Evolutionary conservation across 176 grass and related monocot genomes (phyloP).

Genomic region (Themeda triandra): DNA sequence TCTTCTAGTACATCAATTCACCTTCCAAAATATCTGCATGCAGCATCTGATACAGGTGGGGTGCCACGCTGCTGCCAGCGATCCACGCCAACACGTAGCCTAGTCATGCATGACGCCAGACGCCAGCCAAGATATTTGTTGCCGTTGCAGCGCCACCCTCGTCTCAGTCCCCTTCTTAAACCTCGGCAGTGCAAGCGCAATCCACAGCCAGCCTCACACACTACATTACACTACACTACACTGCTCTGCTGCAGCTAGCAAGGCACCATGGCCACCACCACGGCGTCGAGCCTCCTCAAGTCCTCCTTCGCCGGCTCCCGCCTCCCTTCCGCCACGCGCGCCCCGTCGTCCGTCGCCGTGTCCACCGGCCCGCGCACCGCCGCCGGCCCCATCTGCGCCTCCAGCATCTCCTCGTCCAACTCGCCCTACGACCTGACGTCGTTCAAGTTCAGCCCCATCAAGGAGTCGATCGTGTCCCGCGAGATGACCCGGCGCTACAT

Average conservation of each 20-base stretch:
- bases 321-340: not conserved
- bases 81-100: slow-evolving; percentile 26
- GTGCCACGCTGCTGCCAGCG: not conserved
- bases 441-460: slow-evolving; percentile 75
- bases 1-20: not conserved
- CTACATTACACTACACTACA: not conserved
- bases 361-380: not conserved
- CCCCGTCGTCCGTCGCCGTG: not conserved
- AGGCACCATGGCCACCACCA: slow-evolving; percentile 43
- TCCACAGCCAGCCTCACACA: not conserved
- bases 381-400: slow-evolving; percentile 23
- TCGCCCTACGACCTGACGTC: slow-evolving; percentile 71
- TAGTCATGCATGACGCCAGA: not conserved
- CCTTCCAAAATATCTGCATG: slow-evolving; percentile 1
- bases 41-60: not conserved
- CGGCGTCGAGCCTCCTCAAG: slow-evolving; percentile 39
- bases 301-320: slow-evolving; percentile 38
- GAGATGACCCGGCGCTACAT: slow-evolving; percentile 97
- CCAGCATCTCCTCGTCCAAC: slow-evolving; percentile 35
- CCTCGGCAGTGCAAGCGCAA: not conserved
- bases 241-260: not conserved
- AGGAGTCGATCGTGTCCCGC: slow-evolving; percentile 77
- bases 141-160: not conserved
- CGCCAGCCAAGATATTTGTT: slow-evolving; percentile 52
- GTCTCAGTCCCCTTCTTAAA: slow-evolving; percentile 34